Percentiles rank a stretch among this genome's conserved stretches.
Conservation (phyloP, 495 filamentous ascomycete species). For the Jackrogersella multiformis region DNA sequence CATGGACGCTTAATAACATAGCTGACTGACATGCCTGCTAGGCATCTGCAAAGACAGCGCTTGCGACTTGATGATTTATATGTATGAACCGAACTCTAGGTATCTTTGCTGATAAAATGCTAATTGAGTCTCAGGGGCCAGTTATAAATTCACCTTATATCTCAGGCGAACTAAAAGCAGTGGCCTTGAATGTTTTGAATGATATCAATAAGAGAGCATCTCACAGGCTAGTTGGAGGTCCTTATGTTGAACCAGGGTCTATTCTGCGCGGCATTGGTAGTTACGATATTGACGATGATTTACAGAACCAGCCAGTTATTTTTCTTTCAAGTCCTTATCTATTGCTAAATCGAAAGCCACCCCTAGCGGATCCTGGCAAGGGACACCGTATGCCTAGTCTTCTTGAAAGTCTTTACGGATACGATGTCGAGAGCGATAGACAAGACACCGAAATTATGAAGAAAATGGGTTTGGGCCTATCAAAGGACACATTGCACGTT, state of each 20-base stretch:
- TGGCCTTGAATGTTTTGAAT: neutral
- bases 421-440: constrained; percentile 1
- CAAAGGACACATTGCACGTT: neutral
- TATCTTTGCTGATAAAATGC: neutral
- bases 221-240: neutral
- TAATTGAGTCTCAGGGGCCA: neutral
- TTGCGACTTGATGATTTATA: neutral
- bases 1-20: neutral
- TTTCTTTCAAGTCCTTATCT: constrained; percentile 1
- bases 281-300: neutral
- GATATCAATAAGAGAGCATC: neutral
- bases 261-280: neutral
- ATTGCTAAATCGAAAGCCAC: neutral
- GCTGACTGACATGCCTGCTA: neutral
- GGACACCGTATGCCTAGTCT: neutral
- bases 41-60: neutral
- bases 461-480: neutral
- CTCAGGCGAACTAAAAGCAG: neutral
- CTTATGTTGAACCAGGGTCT: neutral
- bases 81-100: neutral
- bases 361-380: neutral
- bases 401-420: neutral
- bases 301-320: neutral
- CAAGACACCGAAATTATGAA: neutral
- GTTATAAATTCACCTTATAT: constrained; percentile 5